These are phyloP conservation scores for Coemansia sp. DNA, from an alignment of 192 early-diverging fungal species.

Conservation along the genomic window DNA sequence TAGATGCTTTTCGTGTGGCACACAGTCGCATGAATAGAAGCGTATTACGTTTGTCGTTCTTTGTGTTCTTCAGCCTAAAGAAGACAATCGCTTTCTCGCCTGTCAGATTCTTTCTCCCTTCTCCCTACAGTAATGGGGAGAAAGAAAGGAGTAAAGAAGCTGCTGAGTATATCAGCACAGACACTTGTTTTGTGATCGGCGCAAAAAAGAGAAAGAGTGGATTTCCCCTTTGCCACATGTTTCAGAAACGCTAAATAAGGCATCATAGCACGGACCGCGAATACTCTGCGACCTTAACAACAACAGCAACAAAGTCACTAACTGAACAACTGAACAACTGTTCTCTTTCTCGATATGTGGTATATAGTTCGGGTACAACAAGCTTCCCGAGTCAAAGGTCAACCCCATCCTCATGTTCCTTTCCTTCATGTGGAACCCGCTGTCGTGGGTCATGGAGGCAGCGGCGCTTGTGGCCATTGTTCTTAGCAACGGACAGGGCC, in stretches of 20 bases:
- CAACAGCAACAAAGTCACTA: neutral
- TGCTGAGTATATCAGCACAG: no score
- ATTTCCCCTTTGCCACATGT: neutral
- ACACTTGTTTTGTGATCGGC: neutral
- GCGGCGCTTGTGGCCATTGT: constrained; percentile 82
- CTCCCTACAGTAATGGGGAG: neutral
- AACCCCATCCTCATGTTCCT: constrained; percentile 87
- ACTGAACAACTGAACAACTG: neutral
- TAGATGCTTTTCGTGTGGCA: no score
- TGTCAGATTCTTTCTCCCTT: neutral
- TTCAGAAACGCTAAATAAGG: constrained; percentile 1
- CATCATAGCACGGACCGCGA: neutral
- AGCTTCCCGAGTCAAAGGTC: constrained; percentile 71
- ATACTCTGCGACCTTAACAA: neutral
- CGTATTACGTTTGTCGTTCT: neutral
- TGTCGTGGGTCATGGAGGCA: constrained; percentile 83
- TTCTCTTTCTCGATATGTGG: neutral
- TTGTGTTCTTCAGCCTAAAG: neutral
- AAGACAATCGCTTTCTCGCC: neutral
- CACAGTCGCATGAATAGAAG: neutral
- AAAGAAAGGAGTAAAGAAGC: no score
- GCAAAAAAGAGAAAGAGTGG: neutral
- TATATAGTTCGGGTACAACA: constrained; percentile 70
- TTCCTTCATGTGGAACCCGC: constrained; percentile 80
- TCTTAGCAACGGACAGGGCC: constrained; percentile 68